phyloP scores from a whole-genome alignment of 2,329 filamentous ascomycete genomes.

The Xylariaceae sp. region DNA sequence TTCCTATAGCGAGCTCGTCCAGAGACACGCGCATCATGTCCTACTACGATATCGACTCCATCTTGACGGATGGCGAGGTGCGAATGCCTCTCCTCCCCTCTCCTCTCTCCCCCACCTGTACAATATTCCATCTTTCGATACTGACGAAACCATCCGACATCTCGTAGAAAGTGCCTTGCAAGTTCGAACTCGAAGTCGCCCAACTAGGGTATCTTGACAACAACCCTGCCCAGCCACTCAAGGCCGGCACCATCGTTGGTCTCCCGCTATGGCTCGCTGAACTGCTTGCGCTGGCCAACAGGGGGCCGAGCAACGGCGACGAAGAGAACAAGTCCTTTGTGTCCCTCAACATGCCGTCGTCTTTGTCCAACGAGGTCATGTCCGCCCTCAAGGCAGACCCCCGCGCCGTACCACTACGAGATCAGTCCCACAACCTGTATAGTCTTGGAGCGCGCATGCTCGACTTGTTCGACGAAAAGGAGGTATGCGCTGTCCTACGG shows the following conservation, averaged over 20 bases:
- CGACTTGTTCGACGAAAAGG: conserved; percentile 78
- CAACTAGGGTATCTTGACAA: conserved; percentile 86
- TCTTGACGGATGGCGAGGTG: conserved; percentile 79
- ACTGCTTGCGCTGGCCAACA: conserved; percentile 72
- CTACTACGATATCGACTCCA: conserved; percentile 81
- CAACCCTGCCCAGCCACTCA: conserved; percentile 65
- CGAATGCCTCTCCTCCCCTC: conserved; percentile 7
- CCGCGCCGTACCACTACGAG: conserved; percentile 74
- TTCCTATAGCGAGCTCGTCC: neutral
- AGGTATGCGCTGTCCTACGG: conserved; percentile 68
- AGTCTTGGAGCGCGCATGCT: conserved; percentile 77
- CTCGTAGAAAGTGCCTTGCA: conserved; percentile 83
- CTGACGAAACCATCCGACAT: conserved; percentile 10
- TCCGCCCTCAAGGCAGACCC: conserved; percentile 90
- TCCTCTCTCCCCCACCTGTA: neutral
- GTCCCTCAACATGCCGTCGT: conserved; percentile 73
- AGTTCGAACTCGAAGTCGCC: conserved; percentile 84
- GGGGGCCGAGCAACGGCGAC: conserved; percentile 32
- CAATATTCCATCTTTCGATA: neutral
- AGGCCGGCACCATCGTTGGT: conserved; percentile 70
- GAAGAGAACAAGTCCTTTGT: conserved; percentile 54
- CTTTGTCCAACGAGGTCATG: conserved; percentile 72
- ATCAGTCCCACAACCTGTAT: conserved; percentile 84
- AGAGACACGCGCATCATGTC: conserved; percentile 46
- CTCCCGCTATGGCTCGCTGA: conserved; percentile 93